phyloP scores from a whole-genome alignment of 441 rosid species.

The Pelargonium myrrhifolium region DNA sequence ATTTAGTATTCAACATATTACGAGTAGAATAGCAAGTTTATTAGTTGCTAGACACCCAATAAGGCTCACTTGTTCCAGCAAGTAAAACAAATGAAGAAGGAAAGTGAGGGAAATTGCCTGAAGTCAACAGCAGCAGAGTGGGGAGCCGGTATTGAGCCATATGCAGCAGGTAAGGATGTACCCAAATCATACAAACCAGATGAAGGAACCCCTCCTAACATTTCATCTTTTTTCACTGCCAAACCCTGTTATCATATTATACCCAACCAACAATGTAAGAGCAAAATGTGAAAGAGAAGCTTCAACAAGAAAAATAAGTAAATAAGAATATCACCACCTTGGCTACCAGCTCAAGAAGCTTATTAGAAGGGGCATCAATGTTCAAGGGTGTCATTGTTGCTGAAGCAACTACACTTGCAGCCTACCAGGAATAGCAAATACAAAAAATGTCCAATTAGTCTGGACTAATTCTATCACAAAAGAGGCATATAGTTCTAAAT shows the following conservation, averaged over 20 bases:
- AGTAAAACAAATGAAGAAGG: background rate
- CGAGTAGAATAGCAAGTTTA: too few species aligned
- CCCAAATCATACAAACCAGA: constrained; percentile 35
- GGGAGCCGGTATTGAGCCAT: constrained; percentile 47
- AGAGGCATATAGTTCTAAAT: too few species aligned
- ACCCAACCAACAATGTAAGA: background rate
- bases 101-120: constrained; percentile 30
- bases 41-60: too few species aligned
- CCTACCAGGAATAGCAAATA: constrained; percentile 30
- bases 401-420: constrained; percentile 69
- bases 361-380: constrained; percentile 58
- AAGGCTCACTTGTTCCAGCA: too few species aligned
- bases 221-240: constrained; percentile 68
- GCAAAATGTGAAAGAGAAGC: constrained; percentile 8
- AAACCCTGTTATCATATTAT: constrained; percentile 67
- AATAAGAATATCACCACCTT: constrained; percentile 39
- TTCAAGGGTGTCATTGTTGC: constrained; percentile 76
- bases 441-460: too few species aligned
- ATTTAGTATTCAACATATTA: too few species aligned
- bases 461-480: too few species aligned
- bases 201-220: constrained; percentile 42
- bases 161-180: constrained; percentile 33
- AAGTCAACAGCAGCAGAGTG: constrained; percentile 58
- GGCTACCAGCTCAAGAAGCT: constrained; percentile 75
- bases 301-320: background rate